Evolutionary conservation across 2,329 filamentous ascomycete species (phyloP), one percentile per base, ranked within the genome.

Genomic region (Beauveria bassiana): DNA sequence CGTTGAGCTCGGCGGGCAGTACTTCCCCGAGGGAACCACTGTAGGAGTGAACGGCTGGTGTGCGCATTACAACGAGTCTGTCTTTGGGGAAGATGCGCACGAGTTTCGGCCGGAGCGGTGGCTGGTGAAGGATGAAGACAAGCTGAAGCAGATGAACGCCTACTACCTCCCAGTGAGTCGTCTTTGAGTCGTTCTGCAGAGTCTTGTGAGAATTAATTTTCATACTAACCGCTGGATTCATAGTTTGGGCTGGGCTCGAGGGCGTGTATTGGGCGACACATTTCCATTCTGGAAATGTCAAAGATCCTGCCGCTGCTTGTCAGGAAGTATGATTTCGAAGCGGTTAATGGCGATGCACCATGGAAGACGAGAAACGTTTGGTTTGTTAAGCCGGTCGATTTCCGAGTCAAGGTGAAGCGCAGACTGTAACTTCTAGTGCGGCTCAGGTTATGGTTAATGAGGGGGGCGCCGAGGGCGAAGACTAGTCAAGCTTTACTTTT

Each of bases 241-340:
- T 62, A 75, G 65, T 79, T 78, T 63, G 76, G 77, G 0, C 66
- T 74, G 45, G 77, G 77, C 1, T 72, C 74, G 1, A 66, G 78
- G 14, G 77, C 73, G 0, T 80, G 78, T 61, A 65, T 80, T 5
- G 78, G 78, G 0, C 73, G 74, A 52, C 74, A 80, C 59, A 72
- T 80, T 26, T 74, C 76, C 2, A 67, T 75, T 14, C 64, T 80
- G 57, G 78, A 80, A 65, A 74, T 80, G 59, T 69, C 68, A 4
- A 79, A 78, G 64, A 58, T 78, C 16, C 69, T 79, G 3, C 77
- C 77, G 1, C 66, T 72, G n/a, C 61, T 76, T 2, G 57, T 76
- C 12, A 67, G 66, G 6, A 68, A 70, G 10, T 75, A 74, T 56
- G 69, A 74, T 18, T 71, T 76, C 46, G 65, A 70, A 51, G 65